phyloP scores from a whole-genome alignment of 345 rosid species.

The Geranium rotundifolium region DNA sequence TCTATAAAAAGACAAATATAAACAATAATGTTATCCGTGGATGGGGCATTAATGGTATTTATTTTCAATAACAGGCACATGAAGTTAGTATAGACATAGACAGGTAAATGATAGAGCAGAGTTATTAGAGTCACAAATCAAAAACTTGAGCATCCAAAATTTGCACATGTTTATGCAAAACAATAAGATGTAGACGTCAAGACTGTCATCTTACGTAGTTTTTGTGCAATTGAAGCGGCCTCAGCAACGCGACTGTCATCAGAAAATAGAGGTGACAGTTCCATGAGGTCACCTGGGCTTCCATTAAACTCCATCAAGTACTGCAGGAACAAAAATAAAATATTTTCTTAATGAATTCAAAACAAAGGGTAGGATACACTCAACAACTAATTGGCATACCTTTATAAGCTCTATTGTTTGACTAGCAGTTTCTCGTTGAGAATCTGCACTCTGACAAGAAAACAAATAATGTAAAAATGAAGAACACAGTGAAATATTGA shows the following conservation, averaged over 20 bases:
- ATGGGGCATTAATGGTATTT: neutral
- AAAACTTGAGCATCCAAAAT: neutral
- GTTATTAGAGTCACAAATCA: neutral
- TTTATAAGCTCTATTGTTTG: conserved; percentile 95
- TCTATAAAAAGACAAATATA: neutral
- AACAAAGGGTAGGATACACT: conserved; percentile 1
- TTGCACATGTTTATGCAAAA: neutral
- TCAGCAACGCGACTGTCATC: conserved; percentile 98
- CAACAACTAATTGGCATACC: conserved; percentile 29
- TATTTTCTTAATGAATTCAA: conserved; percentile 6
- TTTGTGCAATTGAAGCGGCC: conserved; percentile 97
- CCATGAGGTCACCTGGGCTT: conserved; percentile 98
- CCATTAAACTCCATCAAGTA: conserved; percentile 97
- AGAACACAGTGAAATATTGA: neutral
- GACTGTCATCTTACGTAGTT: conserved; percentile 52
- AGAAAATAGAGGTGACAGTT: conserved; percentile 95
- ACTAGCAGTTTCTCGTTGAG: conserved; percentile 97
- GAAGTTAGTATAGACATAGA: neutral
- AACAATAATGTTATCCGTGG: neutral
- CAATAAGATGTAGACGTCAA: neutral
- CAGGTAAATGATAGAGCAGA: neutral
- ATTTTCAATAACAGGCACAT: neutral
- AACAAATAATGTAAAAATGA: conserved; percentile 5
- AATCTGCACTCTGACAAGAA: conserved; percentile 83
- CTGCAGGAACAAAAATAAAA: conserved; percentile 34